phyloP scores from a whole-genome alignment of 768 basidiomycete genomes.

The Ramaria sp. region DNA sequence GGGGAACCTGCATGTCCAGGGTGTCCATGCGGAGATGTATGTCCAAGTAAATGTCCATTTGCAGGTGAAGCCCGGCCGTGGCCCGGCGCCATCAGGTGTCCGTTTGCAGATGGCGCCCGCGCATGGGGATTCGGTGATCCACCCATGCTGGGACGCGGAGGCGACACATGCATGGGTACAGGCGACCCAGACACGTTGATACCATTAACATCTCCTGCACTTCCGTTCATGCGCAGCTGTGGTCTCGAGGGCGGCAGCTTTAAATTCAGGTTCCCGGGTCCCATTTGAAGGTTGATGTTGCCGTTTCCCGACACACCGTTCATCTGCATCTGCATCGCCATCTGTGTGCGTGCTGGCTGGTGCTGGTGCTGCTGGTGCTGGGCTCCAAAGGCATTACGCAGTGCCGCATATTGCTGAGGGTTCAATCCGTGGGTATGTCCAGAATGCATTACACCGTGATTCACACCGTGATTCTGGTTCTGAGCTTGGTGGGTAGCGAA shows the following conservation, averaged over 20 bases:
- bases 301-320: not conserved
- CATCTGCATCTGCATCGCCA: not conserved
- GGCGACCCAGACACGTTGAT: not conserved
- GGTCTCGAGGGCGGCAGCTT: not conserved
- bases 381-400: not conserved
- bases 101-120: not conserved
- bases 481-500: not conserved
- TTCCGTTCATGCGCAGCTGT: not conserved
- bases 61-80: not conserved
- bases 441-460: not conserved
- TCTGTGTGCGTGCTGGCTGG: not conserved
- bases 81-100: not conserved
- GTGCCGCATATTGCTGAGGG: not conserved
- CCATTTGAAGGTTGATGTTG: slow-evolving; percentile 1
- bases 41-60: not conserved
- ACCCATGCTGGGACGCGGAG: not conserved
- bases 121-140: not conserved
- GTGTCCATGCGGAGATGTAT: not conserved
- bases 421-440: not conserved
- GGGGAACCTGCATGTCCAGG: not conserved
- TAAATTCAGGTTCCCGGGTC: not conserved
- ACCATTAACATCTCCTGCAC: not conserved
- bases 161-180: not conserved
- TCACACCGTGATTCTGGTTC: not conserved
- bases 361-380: not conserved